phyloP scores from a whole-genome alignment of 441 rosid species.

The Theobroma grandiflorum region DNA sequence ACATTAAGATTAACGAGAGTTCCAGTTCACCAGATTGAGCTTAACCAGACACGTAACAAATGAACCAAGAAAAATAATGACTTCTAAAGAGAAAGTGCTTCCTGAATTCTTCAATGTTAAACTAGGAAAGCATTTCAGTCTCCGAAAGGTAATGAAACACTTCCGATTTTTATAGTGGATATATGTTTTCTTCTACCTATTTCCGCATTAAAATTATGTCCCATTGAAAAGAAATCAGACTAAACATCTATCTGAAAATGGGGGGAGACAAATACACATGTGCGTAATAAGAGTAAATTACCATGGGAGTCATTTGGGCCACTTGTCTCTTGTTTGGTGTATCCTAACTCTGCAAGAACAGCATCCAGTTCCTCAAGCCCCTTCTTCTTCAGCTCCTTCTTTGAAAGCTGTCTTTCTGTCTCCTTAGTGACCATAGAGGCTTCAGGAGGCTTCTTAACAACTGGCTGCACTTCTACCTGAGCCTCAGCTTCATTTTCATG shows the following conservation, averaged over 20 bases:
- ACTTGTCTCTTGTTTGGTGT: slow-evolving; percentile 34
- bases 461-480: slow-evolving; percentile 33
- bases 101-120: neutral
- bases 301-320: slow-evolving; percentile 45
- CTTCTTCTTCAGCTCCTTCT: slow-evolving; percentile 70
- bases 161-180: neutral
- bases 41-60: neutral
- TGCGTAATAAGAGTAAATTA: slow-evolving; percentile 25
- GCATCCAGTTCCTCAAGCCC: slow-evolving; percentile 72
- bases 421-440: slow-evolving; percentile 43
- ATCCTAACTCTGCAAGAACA: slow-evolving; percentile 62
- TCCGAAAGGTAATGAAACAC: neutral
- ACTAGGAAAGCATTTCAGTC: slow-evolving; percentile 12
- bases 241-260: neutral
- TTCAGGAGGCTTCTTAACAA: slow-evolving; percentile 45
- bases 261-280: neutral
- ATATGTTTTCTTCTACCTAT: neutral
- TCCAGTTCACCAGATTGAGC: neutral
- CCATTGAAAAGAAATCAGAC: neutral
- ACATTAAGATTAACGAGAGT: slow-evolving; percentile 3
- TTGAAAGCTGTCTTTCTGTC: slow-evolving; percentile 60
- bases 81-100: slow-evolving; percentile 2
- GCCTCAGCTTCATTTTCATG: slow-evolving; percentile 47
- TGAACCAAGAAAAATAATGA: neutral
- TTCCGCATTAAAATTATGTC: neutral